Conservation (phyloP, 1,139 yeast genomes). For the Hyphopichia wangnamkhiaoensis region DNA sequence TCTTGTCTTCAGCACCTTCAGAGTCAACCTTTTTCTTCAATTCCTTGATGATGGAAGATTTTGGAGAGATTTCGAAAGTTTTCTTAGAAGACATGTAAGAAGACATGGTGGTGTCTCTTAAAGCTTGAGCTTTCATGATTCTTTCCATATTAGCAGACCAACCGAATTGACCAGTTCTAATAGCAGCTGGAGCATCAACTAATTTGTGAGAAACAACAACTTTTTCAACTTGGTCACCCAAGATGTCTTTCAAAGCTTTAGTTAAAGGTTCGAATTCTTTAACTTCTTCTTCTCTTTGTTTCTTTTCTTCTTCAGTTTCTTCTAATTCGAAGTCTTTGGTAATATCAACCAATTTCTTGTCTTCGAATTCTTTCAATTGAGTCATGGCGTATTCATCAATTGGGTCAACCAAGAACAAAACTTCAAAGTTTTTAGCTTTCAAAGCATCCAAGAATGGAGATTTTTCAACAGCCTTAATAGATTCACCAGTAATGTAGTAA, state of each 20-base stretch:
- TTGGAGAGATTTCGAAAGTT: conserved; percentile 98
- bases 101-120: conserved; percentile 98
- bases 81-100: conserved; percentile 99
- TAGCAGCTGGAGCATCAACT: conserved; percentile 99
- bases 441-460: conserved; percentile 99
- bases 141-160: conserved; percentile 99
- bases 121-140: conserved; percentile 99
- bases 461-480: conserved; percentile 95
- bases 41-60: conserved; percentile 91
- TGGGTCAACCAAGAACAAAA: conserved; percentile 96
- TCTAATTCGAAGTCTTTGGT: conserved; percentile 99
- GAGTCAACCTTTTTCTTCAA: conserved; percentile 95
- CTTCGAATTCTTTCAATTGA: conserved; percentile 98
- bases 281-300: conserved; percentile 86
- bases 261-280: conserved; percentile 93
- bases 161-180: conserved; percentile 99
- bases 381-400: conserved; percentile 99
- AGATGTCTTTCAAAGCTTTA: conserved; percentile 92
- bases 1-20: conserved; percentile 97
- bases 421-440: conserved; percentile 98
- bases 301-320: conserved; percentile 98
- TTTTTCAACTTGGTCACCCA: conserved; percentile 99
- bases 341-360: conserved; percentile 97
- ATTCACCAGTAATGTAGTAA: conserved; percentile 99
- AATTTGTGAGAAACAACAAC: conserved; percentile 97